phyloP scores from a whole-genome alignment of 2,329 filamentous ascomycete genomes.

The Chaetomium sp. region DNA sequence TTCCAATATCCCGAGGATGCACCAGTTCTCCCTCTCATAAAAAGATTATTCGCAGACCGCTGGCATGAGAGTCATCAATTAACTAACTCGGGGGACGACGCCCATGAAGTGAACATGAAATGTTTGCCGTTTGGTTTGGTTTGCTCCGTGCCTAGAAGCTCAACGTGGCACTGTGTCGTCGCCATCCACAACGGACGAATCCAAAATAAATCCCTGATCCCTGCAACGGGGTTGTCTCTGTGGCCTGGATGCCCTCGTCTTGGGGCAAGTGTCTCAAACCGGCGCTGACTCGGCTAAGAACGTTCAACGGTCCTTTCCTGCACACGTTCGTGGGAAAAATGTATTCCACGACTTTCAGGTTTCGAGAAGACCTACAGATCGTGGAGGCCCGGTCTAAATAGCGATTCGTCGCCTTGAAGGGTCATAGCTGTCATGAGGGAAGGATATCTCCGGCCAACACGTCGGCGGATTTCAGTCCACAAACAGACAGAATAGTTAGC shows the following conservation, averaged over 20 bases:
- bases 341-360: neutral
- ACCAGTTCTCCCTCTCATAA: no score
- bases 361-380: neutral
- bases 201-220: constrained; percentile 21
- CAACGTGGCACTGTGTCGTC: constrained; percentile 8
- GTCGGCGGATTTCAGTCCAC: neutral
- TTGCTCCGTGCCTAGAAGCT: constrained; percentile 24
- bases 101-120: neutral
- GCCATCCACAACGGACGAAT: constrained; percentile 9
- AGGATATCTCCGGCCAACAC: neutral
- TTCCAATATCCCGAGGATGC: no score
- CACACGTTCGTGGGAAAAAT: neutral
- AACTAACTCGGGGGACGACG: neutral
- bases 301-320: neutral
- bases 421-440: neutral
- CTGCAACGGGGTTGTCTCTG: constrained; percentile 11
- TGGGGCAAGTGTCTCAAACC: neutral
- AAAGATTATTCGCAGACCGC: neutral
- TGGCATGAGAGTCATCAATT: neutral
- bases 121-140: constrained; percentile 10
- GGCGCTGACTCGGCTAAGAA: neutral
- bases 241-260: constrained; percentile 7
- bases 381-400: neutral
- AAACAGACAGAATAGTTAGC: no score
- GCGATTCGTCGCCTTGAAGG: neutral